A percentile compares a stretch with the other conserved stretches of the same genome.
Evolutionary conservation across 2,329 filamentous ascomycete species (phyloP).

Genomic region (Decorospora gaudefroyi): DNA sequence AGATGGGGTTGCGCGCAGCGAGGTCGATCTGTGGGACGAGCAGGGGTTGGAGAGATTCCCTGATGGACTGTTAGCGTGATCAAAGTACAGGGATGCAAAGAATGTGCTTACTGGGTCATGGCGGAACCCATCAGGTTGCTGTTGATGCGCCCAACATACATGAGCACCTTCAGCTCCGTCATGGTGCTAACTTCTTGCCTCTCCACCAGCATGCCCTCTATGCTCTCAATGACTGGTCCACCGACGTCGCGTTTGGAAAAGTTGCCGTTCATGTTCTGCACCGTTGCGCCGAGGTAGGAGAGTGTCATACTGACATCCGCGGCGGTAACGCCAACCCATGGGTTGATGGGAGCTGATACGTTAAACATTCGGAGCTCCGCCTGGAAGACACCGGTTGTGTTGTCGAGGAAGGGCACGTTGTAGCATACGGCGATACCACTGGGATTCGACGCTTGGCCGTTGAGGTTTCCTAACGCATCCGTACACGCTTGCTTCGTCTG

Average conservation of each 20-base stretch:
- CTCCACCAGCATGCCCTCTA: slow-evolving; percentile 36
- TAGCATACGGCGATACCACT: slow-evolving; percentile 81
- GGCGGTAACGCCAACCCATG: slow-evolving; percentile 51
- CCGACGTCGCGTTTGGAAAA: slow-evolving; percentile 38
- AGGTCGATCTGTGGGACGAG: slow-evolving; percentile 72
- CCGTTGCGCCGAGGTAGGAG: slow-evolving; percentile 50
- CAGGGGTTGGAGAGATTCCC: slow-evolving; percentile 63
- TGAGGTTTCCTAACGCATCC: slow-evolving; percentile 59
- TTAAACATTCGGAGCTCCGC: slow-evolving; percentile 77
- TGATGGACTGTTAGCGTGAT: slow-evolving; percentile 40
- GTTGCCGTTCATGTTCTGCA: slow-evolving; percentile 47
- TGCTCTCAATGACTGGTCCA: slow-evolving; percentile 31
- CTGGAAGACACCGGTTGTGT: slow-evolving; percentile 69
- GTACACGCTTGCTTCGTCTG: slow-evolving; percentile 61
- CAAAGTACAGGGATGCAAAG: background rate
- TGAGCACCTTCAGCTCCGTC: slow-evolving; percentile 62
- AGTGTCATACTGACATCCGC: slow-evolving; percentile 50
- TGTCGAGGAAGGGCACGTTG: slow-evolving; percentile 74
- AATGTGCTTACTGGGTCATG: slow-evolving; percentile 63
- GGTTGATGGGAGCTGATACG: slow-evolving; percentile 61
- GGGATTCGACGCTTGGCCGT: slow-evolving; percentile 66
- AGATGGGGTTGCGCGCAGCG: slow-evolving; percentile 56
- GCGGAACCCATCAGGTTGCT: slow-evolving; percentile 57
- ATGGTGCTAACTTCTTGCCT: slow-evolving; percentile 37
- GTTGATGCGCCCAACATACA: slow-evolving; percentile 72